Conservation (phyloP, 2,329 filamentous ascomycete genomes). For the Tolypocladium capitatum region DNA sequence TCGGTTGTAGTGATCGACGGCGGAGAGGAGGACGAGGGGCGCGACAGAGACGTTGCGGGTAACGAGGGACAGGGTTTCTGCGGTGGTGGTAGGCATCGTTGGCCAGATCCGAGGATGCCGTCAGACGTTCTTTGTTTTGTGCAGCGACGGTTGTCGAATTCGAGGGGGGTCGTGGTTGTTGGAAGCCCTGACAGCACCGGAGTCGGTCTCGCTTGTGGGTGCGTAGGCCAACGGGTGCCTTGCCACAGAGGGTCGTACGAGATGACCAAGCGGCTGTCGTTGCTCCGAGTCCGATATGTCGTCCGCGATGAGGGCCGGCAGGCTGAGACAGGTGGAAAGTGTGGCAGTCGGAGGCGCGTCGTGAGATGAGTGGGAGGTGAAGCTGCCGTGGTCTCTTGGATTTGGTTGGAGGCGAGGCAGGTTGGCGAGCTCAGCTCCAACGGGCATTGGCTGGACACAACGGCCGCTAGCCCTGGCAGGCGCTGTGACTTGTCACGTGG, state of each 20-base stretch:
- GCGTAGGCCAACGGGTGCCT: neutral
- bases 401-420: neutral
- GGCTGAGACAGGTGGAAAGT: neutral
- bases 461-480: neutral
- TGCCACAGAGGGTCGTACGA: neutral
- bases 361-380: neutral
- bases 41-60: slow-evolving; percentile 93
- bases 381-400: neutral
- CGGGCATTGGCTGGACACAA: neutral
- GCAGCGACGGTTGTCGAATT: neutral
- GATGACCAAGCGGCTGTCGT: neutral
- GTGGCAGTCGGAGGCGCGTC: neutral
- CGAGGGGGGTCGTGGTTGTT: neutral
- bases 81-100: slow-evolving; percentile 85
- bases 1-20: slow-evolving; percentile 95
- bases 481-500: neutral
- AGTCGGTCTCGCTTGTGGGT: neutral
- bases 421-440: neutral
- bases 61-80: slow-evolving; percentile 90
- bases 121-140: neutral
- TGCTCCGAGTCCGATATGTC: neutral
- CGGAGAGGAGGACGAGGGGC: slow-evolving; percentile 91
- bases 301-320: neutral
- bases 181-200: neutral
- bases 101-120: neutral